phyloP scores from a whole-genome alignment of 805 yeast genomes.

The Cyberlindnera euphorbiae region DNA sequence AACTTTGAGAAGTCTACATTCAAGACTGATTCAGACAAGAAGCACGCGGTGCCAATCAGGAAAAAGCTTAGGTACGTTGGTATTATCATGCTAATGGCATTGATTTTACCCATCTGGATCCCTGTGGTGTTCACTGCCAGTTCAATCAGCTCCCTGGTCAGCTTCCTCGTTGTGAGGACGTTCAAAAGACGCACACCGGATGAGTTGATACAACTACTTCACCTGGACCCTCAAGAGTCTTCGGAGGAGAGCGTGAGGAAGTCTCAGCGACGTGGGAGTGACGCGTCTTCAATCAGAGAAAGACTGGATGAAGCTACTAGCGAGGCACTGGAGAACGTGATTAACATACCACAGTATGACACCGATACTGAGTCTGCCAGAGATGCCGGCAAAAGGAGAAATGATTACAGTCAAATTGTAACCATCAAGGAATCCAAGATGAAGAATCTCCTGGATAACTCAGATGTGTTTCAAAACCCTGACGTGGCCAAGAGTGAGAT shows the following conservation, averaged over 20 bases:
- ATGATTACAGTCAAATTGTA: not conserved
- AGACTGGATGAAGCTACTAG: slow-evolving; percentile 24
- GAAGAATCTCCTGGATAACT: not conserved
- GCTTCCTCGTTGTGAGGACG: slow-evolving; percentile 38
- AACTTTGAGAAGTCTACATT: slow-evolving; percentile 37
- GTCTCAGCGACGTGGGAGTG: too few species aligned
- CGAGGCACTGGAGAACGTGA: slow-evolving; percentile 22
- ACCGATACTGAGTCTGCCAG: slow-evolving; percentile 17
- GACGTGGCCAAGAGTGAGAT: slow-evolving; percentile 11
- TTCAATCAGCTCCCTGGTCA: slow-evolving; percentile 32
- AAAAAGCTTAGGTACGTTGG: slow-evolving; percentile 24
- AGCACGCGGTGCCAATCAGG: slow-evolving; percentile 10
- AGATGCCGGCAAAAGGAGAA: slow-evolving; percentile 4
- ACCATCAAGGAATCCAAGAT: not conserved
- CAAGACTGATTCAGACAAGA: slow-evolving; percentile 5
- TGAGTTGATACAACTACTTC: too few species aligned
- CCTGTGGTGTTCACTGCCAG: slow-evolving; percentile 37
- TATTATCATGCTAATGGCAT: slow-evolving; percentile 18
- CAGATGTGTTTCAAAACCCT: slow-evolving; percentile 5
- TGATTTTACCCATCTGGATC: slow-evolving; percentile 44
- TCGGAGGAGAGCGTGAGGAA: too few species aligned
- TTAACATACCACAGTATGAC: slow-evolving; percentile 21
- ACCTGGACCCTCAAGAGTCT: not conserved
- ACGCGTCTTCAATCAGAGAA: slow-evolving; percentile 7
- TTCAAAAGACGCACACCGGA: slow-evolving; percentile 14